phyloP scores from a whole-genome alignment of 2,329 filamentous ascomycete species.

The Diplodia intermedia region DNA sequence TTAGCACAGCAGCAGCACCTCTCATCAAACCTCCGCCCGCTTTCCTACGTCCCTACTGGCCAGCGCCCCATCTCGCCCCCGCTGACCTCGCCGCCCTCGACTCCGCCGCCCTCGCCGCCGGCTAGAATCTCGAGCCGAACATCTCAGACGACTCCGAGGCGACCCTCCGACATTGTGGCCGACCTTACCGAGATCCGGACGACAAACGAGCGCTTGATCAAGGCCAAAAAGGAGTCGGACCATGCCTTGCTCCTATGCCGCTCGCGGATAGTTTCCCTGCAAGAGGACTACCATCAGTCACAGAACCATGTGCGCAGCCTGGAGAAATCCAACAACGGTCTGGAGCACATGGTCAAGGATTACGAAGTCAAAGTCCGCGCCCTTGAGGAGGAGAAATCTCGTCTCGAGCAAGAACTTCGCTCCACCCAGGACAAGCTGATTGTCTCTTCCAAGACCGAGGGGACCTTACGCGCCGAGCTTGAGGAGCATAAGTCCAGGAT shows the following conservation, averaged over 20 bases:
- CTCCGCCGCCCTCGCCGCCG: constrained; percentile 34
- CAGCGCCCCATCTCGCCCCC: constrained; percentile 20
- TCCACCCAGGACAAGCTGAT: constrained; percentile 39
- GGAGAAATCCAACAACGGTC: constrained; percentile 38
- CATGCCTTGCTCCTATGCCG: constrained; percentile 47
- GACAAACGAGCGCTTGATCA: constrained; percentile 45
- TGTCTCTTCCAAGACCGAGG: constrained; percentile 37
- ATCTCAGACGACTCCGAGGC: neutral
- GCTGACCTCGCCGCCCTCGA: constrained; percentile 24
- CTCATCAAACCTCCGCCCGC: constrained; percentile 14
- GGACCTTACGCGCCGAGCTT: constrained; percentile 37
- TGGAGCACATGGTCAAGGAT: constrained; percentile 39
- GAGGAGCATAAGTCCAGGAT: constrained; percentile 40
- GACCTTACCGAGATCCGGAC: constrained; percentile 42
- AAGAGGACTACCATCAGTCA: constrained; percentile 33
- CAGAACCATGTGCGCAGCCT: constrained; percentile 38
- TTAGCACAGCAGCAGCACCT: constrained; percentile 27
- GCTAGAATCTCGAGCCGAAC: constrained; percentile 27
- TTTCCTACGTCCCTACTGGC: constrained; percentile 5
- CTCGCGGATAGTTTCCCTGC: constrained; percentile 43
- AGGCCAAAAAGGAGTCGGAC: constrained; percentile 48
- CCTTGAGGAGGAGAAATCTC: constrained; percentile 41
- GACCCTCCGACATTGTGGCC: constrained; percentile 18
- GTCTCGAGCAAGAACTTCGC: constrained; percentile 39
- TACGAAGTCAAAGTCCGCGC: constrained; percentile 43